Evolutionary conservation across 2,329 filamentous ascomycete genomes (phyloP).

Genomic region (Ophiostoma tasmaniense): DNA sequence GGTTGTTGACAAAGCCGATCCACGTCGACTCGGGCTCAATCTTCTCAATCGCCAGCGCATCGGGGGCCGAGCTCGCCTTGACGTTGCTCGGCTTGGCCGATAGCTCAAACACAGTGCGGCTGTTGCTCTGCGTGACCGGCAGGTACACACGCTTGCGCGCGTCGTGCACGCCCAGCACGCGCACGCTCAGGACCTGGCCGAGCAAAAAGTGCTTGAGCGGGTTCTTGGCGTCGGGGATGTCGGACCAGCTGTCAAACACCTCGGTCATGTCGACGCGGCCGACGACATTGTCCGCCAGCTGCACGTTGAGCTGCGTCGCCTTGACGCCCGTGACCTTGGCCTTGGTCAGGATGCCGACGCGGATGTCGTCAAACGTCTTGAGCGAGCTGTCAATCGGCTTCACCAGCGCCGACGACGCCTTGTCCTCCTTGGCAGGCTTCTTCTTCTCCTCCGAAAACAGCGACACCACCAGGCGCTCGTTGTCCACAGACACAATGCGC

Average conservation of each 20-base stretch:
- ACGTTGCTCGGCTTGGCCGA: conserved; percentile 67
- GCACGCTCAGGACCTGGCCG: conserved; percentile 64
- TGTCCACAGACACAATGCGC: conserved; percentile 64
- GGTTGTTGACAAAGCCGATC: conserved; percentile 86
- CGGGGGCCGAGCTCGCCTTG: conserved; percentile 32
- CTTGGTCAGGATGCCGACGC: conserved; percentile 63
- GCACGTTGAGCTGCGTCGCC: conserved; percentile 85
- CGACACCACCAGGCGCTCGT: conserved; percentile 56
- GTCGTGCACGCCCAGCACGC: conserved; percentile 80
- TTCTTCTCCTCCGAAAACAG: conserved; percentile 32
- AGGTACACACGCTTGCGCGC: conserved; percentile 84
- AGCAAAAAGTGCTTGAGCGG: conserved; percentile 67
- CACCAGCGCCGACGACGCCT: conserved; percentile 19
- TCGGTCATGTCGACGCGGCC: conserved; percentile 92
- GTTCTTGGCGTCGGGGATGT: conserved; percentile 72
- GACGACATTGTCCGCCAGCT: conserved; percentile 76
- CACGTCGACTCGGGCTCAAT: conserved; percentile 63
- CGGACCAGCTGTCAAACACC: conserved; percentile 78
- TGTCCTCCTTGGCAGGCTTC: conserved; percentile 24
- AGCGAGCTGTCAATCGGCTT: conserved; percentile 54
- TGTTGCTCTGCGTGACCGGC: conserved; percentile 76
- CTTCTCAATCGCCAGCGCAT: conserved; percentile 60
- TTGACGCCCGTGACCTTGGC: conserved; percentile 78
- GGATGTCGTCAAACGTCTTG: conserved; percentile 60
- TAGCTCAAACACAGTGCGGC: conserved; percentile 78